phyloP scores from a whole-genome alignment of 257 asterid genomes.

The Lycium barbarum region DNA sequence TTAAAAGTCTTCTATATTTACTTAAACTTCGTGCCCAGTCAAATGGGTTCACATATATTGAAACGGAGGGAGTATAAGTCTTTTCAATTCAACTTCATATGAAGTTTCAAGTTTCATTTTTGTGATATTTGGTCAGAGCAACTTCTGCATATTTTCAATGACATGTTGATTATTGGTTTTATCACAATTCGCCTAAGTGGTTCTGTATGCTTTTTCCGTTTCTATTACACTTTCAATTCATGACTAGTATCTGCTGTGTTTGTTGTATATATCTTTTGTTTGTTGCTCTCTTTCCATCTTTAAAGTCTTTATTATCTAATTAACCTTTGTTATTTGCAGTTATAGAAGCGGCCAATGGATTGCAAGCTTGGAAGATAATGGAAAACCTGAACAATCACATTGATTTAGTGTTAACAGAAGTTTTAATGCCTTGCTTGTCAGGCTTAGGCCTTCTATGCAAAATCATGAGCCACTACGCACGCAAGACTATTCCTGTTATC shows the following conservation, averaged over 20 bases:
- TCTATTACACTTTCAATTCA: background rate
- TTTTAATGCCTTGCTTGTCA: conserved; percentile 75
- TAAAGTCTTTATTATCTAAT: conserved; percentile 23
- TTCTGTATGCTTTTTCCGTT: conserved; percentile 15
- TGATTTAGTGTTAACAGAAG: conserved; percentile 84
- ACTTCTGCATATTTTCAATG: conserved; percentile 10
- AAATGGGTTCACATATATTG: too few species aligned
- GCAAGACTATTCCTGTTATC: conserved; percentile 83
- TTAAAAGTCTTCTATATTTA: too few species aligned
- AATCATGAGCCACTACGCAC: conserved; percentile 83
- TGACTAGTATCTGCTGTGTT: background rate
- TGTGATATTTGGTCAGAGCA: conserved; percentile 13
- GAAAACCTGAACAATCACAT: conserved; percentile 74
- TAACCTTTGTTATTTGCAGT: conserved; percentile 50
- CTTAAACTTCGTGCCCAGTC: too few species aligned
- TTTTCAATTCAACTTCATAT: background rate
- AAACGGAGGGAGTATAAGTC: too few species aligned
- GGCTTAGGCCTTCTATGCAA: conserved; percentile 82
- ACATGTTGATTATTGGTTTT: background rate
- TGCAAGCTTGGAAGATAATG: conserved; percentile 87
- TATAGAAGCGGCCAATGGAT: conserved; percentile 76
- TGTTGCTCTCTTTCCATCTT: conserved; percentile 10
- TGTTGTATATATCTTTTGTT: conserved; percentile 12
- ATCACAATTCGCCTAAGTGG: background rate
- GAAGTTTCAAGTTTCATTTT: conserved; percentile 21